These are phyloP conservation scores for Amanita muscaria DNA, from an alignment of 768 basidiomycete species.

Conservation along the genomic window DNA sequence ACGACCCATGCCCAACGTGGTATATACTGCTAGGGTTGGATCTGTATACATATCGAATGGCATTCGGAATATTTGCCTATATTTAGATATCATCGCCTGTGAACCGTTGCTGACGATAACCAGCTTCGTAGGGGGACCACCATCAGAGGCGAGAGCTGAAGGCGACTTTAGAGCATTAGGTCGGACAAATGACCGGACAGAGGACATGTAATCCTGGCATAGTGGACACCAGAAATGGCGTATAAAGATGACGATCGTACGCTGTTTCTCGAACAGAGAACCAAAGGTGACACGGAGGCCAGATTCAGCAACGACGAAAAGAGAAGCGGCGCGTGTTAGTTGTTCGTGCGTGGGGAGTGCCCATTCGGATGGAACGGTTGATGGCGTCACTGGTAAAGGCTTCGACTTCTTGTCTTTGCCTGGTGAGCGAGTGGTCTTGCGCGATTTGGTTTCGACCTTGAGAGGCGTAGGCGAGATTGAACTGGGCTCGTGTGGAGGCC, in stretches of 20 bases:
- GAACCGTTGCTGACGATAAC: conserved; percentile 78
- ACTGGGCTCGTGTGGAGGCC: conserved; percentile 11
- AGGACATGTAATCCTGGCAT: conserved; percentile 83
- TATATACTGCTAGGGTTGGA: conserved; percentile 59
- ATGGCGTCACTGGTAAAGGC: conserved; percentile 1
- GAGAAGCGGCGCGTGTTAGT: conserved; percentile 50
- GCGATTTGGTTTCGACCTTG: background rate
- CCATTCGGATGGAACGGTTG: conserved; percentile 24
- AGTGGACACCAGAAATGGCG: conserved; percentile 85
- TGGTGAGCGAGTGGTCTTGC: background rate
- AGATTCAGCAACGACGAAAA: conserved; percentile 57
- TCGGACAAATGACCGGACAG: conserved; percentile 38
- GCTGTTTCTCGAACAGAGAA: conserved; percentile 43
- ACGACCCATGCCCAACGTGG: conserved; percentile 61
- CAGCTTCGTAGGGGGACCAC: conserved; percentile 21
- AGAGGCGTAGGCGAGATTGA: background rate
- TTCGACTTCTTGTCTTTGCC: background rate
- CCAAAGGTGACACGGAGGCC: conserved; percentile 64
- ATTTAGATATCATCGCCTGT: conserved; percentile 66
- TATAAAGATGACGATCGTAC: conserved; percentile 75
- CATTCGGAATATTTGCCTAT: conserved; percentile 65
- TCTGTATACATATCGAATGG: conserved; percentile 77
- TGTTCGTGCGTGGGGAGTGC: conserved; percentile 44
- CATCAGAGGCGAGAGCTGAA: conserved; percentile 11
- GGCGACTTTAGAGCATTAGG: conserved; percentile 29